Conservation (phyloP, 345 rosid genomes). For the Ceriops zippeliana region DNA sequence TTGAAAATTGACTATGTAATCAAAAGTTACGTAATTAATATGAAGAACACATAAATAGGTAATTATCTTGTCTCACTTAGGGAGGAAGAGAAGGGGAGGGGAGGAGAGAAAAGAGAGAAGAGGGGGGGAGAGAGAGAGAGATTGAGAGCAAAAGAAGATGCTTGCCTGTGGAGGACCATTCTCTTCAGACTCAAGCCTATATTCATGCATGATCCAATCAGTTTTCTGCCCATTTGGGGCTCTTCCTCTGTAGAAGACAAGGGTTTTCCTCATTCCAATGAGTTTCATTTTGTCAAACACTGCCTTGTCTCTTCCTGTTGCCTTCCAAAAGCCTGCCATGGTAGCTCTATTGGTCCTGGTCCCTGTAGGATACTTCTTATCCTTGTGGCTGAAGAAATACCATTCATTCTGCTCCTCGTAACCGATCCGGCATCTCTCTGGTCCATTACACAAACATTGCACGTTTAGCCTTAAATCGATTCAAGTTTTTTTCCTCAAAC, state of each 20-base stretch:
- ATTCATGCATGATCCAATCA: slow-evolving; percentile 99
- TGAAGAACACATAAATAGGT: slow-evolving; percentile 10
- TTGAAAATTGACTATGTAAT: neutral
- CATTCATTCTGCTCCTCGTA: slow-evolving; percentile 93
- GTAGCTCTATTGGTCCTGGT: slow-evolving; percentile 97
- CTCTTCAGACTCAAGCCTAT: slow-evolving; percentile 85
- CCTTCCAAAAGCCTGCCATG: slow-evolving; percentile 98
- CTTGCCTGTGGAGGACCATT: slow-evolving; percentile 96
- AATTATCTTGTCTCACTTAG: slow-evolving; percentile 16
- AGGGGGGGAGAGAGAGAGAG: neutral
- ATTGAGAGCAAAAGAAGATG: neutral
- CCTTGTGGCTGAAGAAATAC: slow-evolving; percentile 99
- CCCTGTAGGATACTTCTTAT: slow-evolving; percentile 96
- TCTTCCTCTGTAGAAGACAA: slow-evolving; percentile 97
- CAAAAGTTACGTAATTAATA: neutral
- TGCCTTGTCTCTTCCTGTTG: slow-evolving; percentile 94
- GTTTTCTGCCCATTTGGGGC: slow-evolving; percentile 97
- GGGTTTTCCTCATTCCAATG: slow-evolving; percentile 97
- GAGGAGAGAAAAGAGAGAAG: neutral
- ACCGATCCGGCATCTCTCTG: slow-evolving; percentile 86
- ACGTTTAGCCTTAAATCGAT: neutral
- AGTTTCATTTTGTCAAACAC: slow-evolving; percentile 79
- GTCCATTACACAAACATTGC: slow-evolving; percentile 9
- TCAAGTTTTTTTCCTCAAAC: too few species aligned
- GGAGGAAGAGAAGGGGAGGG: neutral